Percentiles rank a stretch among this genome's conserved stretches.
Evolutionary conservation across 2,329 filamentous ascomycete species (phyloP).

Genomic region (Talaromyces sp.): DNA sequence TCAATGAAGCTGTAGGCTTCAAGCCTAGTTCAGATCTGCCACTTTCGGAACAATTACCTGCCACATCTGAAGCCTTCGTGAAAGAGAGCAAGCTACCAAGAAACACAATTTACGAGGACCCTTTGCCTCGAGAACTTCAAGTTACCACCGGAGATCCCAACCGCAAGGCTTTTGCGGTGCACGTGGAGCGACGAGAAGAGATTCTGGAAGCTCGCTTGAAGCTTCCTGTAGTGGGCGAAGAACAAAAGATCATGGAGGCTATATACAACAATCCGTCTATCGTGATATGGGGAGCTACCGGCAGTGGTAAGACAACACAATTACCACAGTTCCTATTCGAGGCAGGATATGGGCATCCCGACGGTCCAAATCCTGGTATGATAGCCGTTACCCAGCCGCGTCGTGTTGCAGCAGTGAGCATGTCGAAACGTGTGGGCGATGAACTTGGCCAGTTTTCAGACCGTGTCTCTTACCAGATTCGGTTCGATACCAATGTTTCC

Average conservation of each 20-base stretch:
- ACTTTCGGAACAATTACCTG: constrained; percentile 29
- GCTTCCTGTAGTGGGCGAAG: constrained; percentile 87
- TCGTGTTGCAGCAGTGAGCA: constrained; percentile 91
- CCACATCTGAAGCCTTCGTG: constrained; percentile 25
- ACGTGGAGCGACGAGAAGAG: constrained; percentile 64
- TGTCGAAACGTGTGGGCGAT: constrained; percentile 85
- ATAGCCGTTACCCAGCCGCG: constrained; percentile 94
- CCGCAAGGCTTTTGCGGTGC: constrained; percentile 72
- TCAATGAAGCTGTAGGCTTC: constrained; percentile 77
- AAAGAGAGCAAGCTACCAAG: constrained; percentile 33
- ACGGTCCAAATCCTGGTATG: constrained; percentile 79
- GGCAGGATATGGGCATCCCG: constrained; percentile 77
- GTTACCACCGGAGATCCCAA: constrained; percentile 43
- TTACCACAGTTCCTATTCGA: constrained; percentile 95
- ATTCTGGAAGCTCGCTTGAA: constrained; percentile 75
- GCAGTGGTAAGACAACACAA: constrained; percentile 96
- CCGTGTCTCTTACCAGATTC: constrained; percentile 85
- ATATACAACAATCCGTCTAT: constrained; percentile 88
- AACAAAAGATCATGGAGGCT: constrained; percentile 97
- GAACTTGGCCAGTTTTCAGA: constrained; percentile 76
- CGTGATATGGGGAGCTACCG: constrained; percentile 89
- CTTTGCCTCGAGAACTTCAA: constrained; percentile 38
- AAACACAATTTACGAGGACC: constrained; percentile 38
- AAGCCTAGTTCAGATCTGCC: constrained; percentile 44
- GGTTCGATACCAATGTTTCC: constrained; percentile 81